A percentile compares a stretch with the other conserved stretches of the same genome.
These are phyloP conservation scores for Hypoxylon fuscum DNA, from an alignment of 495 filamentous ascomycete genomes.

Conservation along the genomic window DNA sequence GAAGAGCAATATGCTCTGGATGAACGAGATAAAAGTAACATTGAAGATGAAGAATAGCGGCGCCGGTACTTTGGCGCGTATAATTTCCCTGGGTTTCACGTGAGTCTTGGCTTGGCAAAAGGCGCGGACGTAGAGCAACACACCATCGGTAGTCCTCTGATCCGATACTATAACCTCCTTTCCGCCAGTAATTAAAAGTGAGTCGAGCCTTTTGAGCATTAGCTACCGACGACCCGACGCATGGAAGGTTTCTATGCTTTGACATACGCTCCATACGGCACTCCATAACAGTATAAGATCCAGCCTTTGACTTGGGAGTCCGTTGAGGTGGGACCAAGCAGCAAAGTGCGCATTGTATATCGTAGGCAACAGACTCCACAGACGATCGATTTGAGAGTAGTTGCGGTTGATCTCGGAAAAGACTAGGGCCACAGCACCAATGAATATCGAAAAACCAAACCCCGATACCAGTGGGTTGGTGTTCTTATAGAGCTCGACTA, in stretches of 20 bases:
- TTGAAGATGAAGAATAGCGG: constrained; percentile 84
- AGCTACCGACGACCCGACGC: constrained; percentile 1
- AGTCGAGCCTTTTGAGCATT: constrained; percentile 61
- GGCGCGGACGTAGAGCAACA: constrained; percentile 2
- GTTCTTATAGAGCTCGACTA: constrained; percentile 75
- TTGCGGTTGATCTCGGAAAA: constrained; percentile 86
- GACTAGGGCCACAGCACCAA: constrained; percentile 75
- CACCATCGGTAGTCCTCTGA: constrained; percentile 95
- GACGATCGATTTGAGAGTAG: constrained; percentile 91
- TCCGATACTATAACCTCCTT: constrained; percentile 87
- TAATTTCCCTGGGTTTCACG: constrained; percentile 52
- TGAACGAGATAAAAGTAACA: constrained; percentile 82
- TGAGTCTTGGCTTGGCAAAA: neutral
- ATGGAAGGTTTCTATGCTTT: neutral
- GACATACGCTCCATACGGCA: constrained; percentile 81
- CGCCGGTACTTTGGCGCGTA: constrained; percentile 52
- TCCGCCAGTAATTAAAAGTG: constrained; percentile 97
- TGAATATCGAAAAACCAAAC: constrained; percentile 72
- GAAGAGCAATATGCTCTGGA: constrained; percentile 84
- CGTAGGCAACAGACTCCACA: constrained; percentile 89
- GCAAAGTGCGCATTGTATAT: constrained; percentile 90
- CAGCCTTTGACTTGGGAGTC: constrained; percentile 74
- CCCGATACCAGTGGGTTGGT: constrained; percentile 89
- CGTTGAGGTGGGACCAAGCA: constrained; percentile 77
- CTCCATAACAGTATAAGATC: constrained; percentile 78